Base-by-base conservation (phyloP, 1,139 yeast species). In the Candida albicans region DNA sequence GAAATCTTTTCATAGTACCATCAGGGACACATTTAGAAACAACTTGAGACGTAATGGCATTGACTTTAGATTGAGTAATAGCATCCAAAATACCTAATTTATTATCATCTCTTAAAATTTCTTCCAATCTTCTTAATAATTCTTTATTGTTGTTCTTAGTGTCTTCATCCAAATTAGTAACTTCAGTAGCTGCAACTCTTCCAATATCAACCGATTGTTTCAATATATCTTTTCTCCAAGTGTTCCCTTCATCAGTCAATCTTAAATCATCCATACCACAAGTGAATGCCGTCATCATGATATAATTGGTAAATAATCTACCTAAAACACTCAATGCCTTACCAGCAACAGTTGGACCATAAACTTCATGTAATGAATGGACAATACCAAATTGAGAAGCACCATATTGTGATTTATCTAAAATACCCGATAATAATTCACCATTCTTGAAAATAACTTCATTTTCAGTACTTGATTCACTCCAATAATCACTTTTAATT, bases 191-290 rank as follows among this genome's bases (percentile, higher is more conserved):
- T 29, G 98, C 97, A 54, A 78, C 77, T 64, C 95, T 79, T 59
- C 99, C 99, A 48, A 82, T 84, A 57, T 87, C 95, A 44, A 77
- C 79, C 18, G 96, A 84, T 52, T 83, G 82, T 53, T 79, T 72
- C 63, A 95, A 76, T 50, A 93, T 87, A 42, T 89, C 95, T 15
- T 71, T 70, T 75, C 99, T 83, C 95, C 96, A 85, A 47, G 73
- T 62, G 64, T 95, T 91, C 62, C 99, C 99, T 56, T 89, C 96
- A 6, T 68, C 81, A 22, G 98, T 93, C 55, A 95, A 78, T 63
- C 96, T 82, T 65, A 95, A 77, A 69, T 95, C 99, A 64, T 95
- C 99, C 99, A 95, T 95, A 78, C 99, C 99, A 82, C 99, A 95
- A 8, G 99, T 93, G 61, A 95, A 87, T 2, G 96, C 99, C 45